Conservation (phyloP, 2,329 filamentous ascomycete genomes). For the Nannizziopsis barbatae region DNA sequence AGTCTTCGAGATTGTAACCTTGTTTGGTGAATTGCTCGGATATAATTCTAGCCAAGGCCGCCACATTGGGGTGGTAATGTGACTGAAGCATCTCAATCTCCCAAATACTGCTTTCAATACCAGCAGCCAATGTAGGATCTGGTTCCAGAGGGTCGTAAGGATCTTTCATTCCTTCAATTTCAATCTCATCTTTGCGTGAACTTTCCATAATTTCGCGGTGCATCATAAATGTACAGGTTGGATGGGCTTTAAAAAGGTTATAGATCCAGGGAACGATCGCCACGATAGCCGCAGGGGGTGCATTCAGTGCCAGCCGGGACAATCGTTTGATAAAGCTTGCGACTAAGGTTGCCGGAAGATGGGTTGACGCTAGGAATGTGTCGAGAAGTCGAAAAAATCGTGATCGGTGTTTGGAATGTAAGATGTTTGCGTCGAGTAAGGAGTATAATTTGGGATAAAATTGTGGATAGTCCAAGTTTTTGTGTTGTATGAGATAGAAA, state of each 20-base stretch:
- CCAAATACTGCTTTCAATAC: slow-evolving; percentile 90
- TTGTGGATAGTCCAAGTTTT: slow-evolving; percentile 88
- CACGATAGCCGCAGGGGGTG: slow-evolving; percentile 80
- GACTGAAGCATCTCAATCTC: slow-evolving; percentile 82
- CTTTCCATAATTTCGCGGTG: slow-evolving; percentile 50
- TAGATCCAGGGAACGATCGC: slow-evolving; percentile 87
- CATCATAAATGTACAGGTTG: slow-evolving; percentile 89
- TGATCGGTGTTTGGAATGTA: slow-evolving; percentile 90
- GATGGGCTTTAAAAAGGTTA: slow-evolving; percentile 83
- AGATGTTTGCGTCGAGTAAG: slow-evolving; percentile 68
- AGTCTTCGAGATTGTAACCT: slow-evolving; percentile 90
- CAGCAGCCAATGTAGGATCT: slow-evolving; percentile 74
- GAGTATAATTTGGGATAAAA: slow-evolving; percentile 95
- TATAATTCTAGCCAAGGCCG: slow-evolving; percentile 84
- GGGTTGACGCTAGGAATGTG: slow-evolving; percentile 79
- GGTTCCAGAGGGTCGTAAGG: slow-evolving; percentile 63
- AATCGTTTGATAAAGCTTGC: slow-evolving; percentile 96
- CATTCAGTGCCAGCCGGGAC: slow-evolving; percentile 69
- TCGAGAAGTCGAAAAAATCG: slow-evolving; percentile 87
- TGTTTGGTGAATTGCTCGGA: slow-evolving; percentile 96
- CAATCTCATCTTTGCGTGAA: slow-evolving; percentile 32
- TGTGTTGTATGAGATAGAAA: slow-evolving; percentile 85
- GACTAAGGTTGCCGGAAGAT: slow-evolving; percentile 80
- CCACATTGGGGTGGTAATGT: slow-evolving; percentile 95
- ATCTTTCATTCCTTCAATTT: slow-evolving; percentile 52